Evolutionary conservation across 2,329 filamentous ascomycete genomes (phyloP), one percentile per base, ranked within the genome.

Genomic region (Apiospora malaysiana): DNA sequence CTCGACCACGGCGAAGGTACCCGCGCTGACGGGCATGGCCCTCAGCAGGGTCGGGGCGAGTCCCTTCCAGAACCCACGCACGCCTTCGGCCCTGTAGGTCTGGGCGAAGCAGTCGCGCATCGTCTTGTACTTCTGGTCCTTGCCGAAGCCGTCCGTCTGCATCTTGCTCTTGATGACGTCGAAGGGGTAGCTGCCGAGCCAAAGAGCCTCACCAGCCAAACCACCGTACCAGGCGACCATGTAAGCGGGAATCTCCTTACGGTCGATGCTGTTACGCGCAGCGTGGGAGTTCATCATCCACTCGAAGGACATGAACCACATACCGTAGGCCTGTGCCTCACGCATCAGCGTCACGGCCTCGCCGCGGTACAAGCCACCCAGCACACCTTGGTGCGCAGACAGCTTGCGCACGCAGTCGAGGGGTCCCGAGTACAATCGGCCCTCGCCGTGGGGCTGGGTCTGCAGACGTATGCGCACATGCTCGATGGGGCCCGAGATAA

Each of bases 161-260:
- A 98, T 98, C 89, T 97, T 98, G 84, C 94, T 97, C 92, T 99
- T 99, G 83, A 99, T 84, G 40, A 99, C 95, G 83, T 99, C 96
- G 75, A 99, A 92, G 27, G 96, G 96, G 83, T 99, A 99, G 79
- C 94, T 97, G 46, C 88, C 88, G 70, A 99, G 85, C 96, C 96
- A 99, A 71, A 99, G 88, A 69, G 91, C 94, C 86, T 99, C 96
- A 76, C 96, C 96, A 0, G 96, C 96, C 51, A 99, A 82, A 63
- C 96, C 96, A 74, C 96, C 96, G 81, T 98, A 99, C 16, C 94
- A 84, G 16, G 96, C 96, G 68, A 99, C 90, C 84, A 97, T 98
- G 82, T 91, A 91, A 69, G 89, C 91, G 21, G 94, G 90, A 47
- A 99, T 90, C 0, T 97, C 91, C 78, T 91, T 90, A 70, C 96